Conservation (phyloP, 768 basidiomycete genomes). For the Leucocoprinus leucothites region DNA sequence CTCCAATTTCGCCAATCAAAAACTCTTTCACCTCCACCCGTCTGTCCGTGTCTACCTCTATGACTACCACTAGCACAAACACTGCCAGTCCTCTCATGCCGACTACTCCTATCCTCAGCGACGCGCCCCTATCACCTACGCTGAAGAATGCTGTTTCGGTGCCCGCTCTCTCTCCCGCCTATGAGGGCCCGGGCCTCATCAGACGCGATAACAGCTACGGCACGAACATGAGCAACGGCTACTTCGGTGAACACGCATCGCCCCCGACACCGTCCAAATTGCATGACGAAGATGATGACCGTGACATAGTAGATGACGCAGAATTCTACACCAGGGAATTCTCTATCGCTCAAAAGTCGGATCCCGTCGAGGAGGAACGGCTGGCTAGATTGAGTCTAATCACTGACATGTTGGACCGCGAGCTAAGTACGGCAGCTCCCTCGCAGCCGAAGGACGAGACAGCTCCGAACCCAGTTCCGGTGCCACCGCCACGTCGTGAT, state of each 20-base stretch:
- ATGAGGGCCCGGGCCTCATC: neutral
- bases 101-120: neutral
- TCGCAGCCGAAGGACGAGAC: neutral
- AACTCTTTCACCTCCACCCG: neutral
- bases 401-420: constrained; percentile 10
- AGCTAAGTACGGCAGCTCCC: neutral
- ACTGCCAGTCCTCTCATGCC: constrained; percentile 9
- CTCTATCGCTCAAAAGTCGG: neutral
- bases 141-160: constrained; percentile 8
- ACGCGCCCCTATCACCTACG: neutral
- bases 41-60: constrained; percentile 6
- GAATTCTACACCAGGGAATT: constrained; percentile 4
- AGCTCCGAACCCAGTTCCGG: neutral
- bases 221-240: neutral
- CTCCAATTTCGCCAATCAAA: neutral
- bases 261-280: neutral
- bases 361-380: constrained; percentile 1
- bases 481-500: neutral
- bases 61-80: constrained; percentile 6
- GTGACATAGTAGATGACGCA: constrained; percentile 2
- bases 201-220: constrained; percentile 1
- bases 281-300: constrained; percentile 1
- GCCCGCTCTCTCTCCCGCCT: constrained; percentile 1
- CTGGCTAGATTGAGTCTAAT: constrained; percentile 5
- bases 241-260: neutral